Conservation (phyloP, 2,329 filamentous ascomycete species). For the Penicillium crustosum region DNA sequence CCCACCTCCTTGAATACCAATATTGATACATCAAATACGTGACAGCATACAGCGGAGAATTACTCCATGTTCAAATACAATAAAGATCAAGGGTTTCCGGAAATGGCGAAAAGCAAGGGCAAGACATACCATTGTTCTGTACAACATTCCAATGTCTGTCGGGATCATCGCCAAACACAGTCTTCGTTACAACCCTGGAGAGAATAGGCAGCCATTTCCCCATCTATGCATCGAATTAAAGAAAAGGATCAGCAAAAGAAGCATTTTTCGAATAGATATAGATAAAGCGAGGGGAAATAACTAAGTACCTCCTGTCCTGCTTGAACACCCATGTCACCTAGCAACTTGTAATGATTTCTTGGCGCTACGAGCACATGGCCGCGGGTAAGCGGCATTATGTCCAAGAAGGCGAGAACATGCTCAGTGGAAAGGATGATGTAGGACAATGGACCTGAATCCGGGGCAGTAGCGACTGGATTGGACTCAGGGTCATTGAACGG, state of each 20-base stretch:
- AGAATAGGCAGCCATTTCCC: slow-evolving; percentile 49
- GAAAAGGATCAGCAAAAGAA: background rate
- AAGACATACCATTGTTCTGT: slow-evolving; percentile 74
- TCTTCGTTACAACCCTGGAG: slow-evolving; percentile 71
- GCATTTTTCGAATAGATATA: background rate
- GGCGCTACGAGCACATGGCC: slow-evolving; percentile 84
- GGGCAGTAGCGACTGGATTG: slow-evolving; percentile 19
- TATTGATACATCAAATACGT: background rate
- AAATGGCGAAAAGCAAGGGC: slow-evolving; percentile 2
- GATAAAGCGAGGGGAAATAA: background rate
- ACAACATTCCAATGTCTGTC: slow-evolving; percentile 86
- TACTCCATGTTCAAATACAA: background rate
- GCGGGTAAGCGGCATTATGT: slow-evolving; percentile 82
- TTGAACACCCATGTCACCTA: slow-evolving; percentile 65
- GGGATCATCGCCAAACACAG: slow-evolving; percentile 56
- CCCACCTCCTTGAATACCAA: slow-evolving; percentile 7
- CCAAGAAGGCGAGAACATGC: slow-evolving; percentile 79
- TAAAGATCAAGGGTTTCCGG: background rate
- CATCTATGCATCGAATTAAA: slow-evolving; percentile 31
- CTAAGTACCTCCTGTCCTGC: slow-evolving; percentile 67
- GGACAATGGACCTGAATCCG: slow-evolving; percentile 23
- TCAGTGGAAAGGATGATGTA: slow-evolving; percentile 74
- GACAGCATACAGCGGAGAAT: background rate
- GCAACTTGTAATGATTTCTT: slow-evolving; percentile 72
- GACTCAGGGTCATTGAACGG: slow-evolving; percentile 27